Evolutionary conservation across 140 eudicot genomes (phyloP), one percentile per base, ranked within the genome.

Genomic region (Erigeron philadelphicus): DNA sequence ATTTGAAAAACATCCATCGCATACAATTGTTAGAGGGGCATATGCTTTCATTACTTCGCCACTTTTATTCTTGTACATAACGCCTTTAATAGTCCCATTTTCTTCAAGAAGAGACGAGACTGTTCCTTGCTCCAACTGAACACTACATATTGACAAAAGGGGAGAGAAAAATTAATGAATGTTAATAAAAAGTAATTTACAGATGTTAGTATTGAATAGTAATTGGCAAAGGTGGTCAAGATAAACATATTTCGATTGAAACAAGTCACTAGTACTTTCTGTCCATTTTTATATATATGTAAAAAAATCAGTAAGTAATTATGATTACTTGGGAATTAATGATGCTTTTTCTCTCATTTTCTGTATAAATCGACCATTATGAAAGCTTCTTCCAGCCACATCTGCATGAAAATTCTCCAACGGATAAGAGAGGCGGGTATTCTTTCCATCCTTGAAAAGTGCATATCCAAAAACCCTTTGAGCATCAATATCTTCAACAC

Each of bases 381-480:
- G 97, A 60, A 90, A 90, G 80, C 97, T 83, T 75, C 97, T 79
- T 8, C 97, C 97, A 18, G 95, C 76, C 42, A 90, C 95, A 66
- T 90, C 93, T 8, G 84, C 55, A 63, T 90, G 95, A 74, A 81
- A 86, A 11, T 85, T 87, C 66, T 85, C 87, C 82, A 90, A 52
- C 11, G 97, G 97, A 75, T 90, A 90, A 69, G 97, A 77, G 65
- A 90, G 85, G 3, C 66, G 63, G 13, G 95, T 87, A 44, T 74
- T 77, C 76, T 80, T 90, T 49, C 97, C 97, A 68, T 90, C 93
- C 79, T 87, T 90, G 86, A 85, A 90, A 47, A 90, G 84, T n/a
- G 97, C 95, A 74, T 90, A 90, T n/a, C 97, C 97, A 60, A 85
- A 87, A 35, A 90, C 95, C 64, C 82, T 75, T 65, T 90, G 97